Percentiles rank a stretch among this genome's conserved stretches.
Evolutionary conservation across 768 basidiomycete species (phyloP).

Genomic region (Boletus rufocinnamomeus): DNA sequence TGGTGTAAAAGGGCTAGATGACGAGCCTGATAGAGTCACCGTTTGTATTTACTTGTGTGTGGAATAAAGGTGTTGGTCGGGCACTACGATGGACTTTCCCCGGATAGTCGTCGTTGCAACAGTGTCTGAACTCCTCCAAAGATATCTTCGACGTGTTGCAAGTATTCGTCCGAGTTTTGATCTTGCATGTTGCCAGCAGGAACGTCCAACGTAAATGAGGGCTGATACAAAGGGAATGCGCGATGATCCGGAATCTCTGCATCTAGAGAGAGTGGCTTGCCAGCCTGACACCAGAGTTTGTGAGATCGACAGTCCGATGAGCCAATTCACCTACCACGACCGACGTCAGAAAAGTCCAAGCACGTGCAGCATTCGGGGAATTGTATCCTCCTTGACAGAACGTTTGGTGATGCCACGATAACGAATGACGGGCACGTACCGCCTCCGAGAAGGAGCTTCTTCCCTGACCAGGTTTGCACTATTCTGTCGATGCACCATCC

Average conservation of each 20-base stretch:
- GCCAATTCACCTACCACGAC: conserved; percentile 54
- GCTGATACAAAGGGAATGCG: conserved; percentile 71
- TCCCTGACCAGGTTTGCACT: conserved; percentile 56
- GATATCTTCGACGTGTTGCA: conserved; percentile 44
- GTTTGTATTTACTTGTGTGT: neutral
- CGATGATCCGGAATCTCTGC: conserved; percentile 75
- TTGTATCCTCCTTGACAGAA: conserved; percentile 73
- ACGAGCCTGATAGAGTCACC: neutral
- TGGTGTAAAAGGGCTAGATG: conserved; percentile 2
- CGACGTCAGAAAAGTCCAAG: conserved; percentile 83
- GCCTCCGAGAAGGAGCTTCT: conserved; percentile 74
- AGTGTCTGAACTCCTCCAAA: conserved; percentile 38
- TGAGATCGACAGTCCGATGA: neutral
- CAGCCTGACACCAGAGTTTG: conserved; percentile 43
- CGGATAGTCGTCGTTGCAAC: conserved; percentile 23
- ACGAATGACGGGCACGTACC: conserved; percentile 41
- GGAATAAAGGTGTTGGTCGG: neutral
- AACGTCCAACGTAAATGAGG: conserved; percentile 81
- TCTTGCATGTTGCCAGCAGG: conserved; percentile 73
- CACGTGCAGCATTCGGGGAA: conserved; percentile 79
- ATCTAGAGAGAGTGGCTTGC: conserved; percentile 55
- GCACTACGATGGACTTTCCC: neutral
- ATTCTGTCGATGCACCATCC: conserved; percentile 65
- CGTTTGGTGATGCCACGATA: conserved; percentile 1
- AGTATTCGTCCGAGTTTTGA: conserved; percentile 63